Evolutionary conservation across 495 filamentous ascomycete genomes (phyloP).

Genomic region (Chaetomium cochliodes): DNA sequence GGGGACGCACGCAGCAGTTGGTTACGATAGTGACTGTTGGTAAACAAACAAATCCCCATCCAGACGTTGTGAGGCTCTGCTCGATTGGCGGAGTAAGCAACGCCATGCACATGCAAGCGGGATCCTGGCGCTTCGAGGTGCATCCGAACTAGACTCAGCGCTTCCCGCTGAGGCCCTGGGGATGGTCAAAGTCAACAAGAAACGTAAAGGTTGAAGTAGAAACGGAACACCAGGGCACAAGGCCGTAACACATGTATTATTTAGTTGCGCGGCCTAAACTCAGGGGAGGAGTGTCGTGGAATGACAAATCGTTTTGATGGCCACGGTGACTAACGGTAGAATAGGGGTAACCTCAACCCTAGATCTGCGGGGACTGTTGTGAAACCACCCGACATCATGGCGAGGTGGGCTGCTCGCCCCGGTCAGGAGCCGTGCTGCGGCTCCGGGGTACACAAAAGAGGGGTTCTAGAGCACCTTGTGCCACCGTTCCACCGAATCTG

Average conservation of each 20-base stretch:
- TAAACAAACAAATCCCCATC: not conserved
- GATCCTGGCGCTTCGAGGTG: constrained; percentile 12
- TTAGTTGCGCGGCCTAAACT: not conserved
- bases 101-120: constrained; percentile 12
- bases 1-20: not conserved
- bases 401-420: not conserved
- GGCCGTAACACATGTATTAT: constrained; percentile 10
- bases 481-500: constrained; percentile 8
- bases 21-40: not conserved
- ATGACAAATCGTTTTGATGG: not conserved
- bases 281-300: not conserved
- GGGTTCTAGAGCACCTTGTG: not conserved
- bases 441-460: not conserved
- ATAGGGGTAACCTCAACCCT: not conserved
- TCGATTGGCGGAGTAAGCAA: constrained; percentile 2
- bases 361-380: not conserved
- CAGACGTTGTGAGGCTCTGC: constrained; percentile 16
- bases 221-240: not conserved
- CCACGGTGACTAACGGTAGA: not conserved
- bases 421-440: not conserved
- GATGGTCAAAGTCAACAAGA: not conserved
- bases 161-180: not conserved
- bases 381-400: not conserved
- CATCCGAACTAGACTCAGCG: constrained; percentile 1
- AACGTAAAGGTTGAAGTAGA: not conserved